phyloP scores from a whole-genome alignment of 805 yeast species.

The Hyphopichia homilentoma region DNA sequence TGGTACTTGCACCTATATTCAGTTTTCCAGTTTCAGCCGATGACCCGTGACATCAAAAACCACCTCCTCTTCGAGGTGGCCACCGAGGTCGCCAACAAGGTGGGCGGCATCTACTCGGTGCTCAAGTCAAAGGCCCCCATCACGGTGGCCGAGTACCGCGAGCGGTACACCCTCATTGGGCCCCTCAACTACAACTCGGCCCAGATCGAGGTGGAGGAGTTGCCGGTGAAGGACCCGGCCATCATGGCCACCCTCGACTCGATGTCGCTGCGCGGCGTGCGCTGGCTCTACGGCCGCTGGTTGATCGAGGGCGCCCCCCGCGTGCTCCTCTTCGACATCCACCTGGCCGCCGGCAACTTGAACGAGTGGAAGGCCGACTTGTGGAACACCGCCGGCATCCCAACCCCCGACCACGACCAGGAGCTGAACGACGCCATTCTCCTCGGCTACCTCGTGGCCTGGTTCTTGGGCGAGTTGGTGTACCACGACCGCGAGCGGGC shows the following conservation, averaged over 20 bases:
- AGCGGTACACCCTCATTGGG: slow-evolving; percentile 82
- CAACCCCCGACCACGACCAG: slow-evolving; percentile 82
- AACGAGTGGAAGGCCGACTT: slow-evolving; percentile 94
- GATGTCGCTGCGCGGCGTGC: slow-evolving; percentile 79
- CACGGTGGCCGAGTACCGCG: slow-evolving; percentile 88
- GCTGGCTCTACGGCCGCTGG: slow-evolving; percentile 91
- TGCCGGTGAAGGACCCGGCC: slow-evolving; percentile 52
- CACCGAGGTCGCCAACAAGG: slow-evolving; percentile 96
- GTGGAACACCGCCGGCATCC: slow-evolving; percentile 90
- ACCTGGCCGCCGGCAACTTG: slow-evolving; percentile 63
- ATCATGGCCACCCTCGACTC: slow-evolving; percentile 64
- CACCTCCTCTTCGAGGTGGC: slow-evolving; percentile 91
- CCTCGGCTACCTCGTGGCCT: slow-evolving; percentile 89
- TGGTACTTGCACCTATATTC: slow-evolving; percentile 1
- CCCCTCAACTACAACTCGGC: slow-evolving; percentile 75
- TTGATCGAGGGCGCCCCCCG: slow-evolving; percentile 96
- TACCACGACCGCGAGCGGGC: slow-evolving; percentile 81
- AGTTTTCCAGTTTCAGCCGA: too few species aligned
- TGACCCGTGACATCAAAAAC: slow-evolving; percentile 82
- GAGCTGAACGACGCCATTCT: slow-evolving; percentile 93
- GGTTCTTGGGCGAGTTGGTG: slow-evolving; percentile 96
- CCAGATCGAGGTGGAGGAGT: slow-evolving; percentile 76
- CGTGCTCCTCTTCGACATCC: slow-evolving; percentile 81
- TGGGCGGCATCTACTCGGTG: slow-evolving; percentile 97
- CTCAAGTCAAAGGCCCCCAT: slow-evolving; percentile 95